Evolutionary conservation across 2,329 filamentous ascomycete species (phyloP).

Genomic region (Pestalotiopsis sp.): DNA sequence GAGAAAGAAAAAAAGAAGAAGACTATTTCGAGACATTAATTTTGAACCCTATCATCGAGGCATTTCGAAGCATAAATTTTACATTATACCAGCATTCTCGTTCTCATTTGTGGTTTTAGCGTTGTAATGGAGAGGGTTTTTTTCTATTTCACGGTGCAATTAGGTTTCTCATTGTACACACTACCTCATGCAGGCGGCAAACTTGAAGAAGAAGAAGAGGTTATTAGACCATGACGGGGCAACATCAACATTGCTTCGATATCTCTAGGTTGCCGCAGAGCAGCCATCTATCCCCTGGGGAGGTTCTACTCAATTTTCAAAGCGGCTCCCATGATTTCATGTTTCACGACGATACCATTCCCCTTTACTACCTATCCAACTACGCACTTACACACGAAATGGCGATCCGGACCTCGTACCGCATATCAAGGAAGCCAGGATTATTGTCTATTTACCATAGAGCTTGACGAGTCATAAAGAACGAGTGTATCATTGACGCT

Average conservation of each 20-base stretch:
- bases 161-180: not conserved
- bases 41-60: not conserved
- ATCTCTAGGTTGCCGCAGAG: not conserved
- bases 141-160: not conserved
- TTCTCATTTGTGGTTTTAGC: constrained; percentile 3
- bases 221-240: constrained; percentile 2
- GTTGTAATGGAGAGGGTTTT: not conserved
- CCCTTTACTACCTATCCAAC: not conserved
- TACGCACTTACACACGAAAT: not conserved
- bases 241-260: not conserved
- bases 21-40: not conserved
- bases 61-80: not conserved
- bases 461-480: not conserved
- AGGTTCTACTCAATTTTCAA: not conserved
- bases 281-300: not conserved
- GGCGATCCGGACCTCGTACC: not conserved
- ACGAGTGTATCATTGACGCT: not conserved
- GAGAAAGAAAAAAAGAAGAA: not conserved
- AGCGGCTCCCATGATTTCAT: not conserved
- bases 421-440: not conserved
- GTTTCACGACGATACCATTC: constrained; percentile 12
- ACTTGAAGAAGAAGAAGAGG: constrained; percentile 1
- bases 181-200: not conserved
- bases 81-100: not conserved
- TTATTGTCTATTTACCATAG: not conserved